Percentiles rank a stretch among this genome's conserved stretches.
Evolutionary conservation across 257 asterid species (phyloP).

Genomic region (Petrea volubilis): DNA sequence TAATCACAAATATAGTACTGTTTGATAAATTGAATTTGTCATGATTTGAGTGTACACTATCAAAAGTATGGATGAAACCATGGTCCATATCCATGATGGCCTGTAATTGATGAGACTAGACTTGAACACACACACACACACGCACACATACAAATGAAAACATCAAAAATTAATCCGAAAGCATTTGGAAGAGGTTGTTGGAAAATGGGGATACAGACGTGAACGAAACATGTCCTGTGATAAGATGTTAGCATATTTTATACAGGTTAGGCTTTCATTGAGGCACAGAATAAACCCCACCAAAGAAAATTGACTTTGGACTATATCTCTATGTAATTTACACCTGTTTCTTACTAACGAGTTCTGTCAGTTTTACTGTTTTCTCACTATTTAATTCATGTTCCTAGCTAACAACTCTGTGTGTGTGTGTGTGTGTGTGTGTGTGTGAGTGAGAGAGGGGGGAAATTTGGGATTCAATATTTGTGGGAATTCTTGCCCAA

Average conservation of each 20-base stretch:
- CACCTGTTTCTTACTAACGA: conserved; percentile 33
- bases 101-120: conserved; percentile 35
- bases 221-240: conserved; percentile 23
- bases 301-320: background rate
- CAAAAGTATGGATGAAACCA: background rate
- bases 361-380: conserved; percentile 38
- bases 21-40: too few relatives aligned
- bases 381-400: conserved; percentile 10
- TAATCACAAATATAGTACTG: too few relatives aligned
- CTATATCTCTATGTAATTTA: too few relatives aligned
- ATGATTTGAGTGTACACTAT: too few relatives aligned
- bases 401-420: background rate
- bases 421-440: background rate
- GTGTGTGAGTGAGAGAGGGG: background rate
- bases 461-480: background rate
- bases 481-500: conserved; percentile 5
- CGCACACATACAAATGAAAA: too few relatives aligned
- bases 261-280: background rate
- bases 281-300: conserved; percentile 3
- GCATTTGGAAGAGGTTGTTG: conserved; percentile 26
- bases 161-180: too few relatives aligned
- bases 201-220: conserved; percentile 20
- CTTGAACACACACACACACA: conserved; percentile 3
- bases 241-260: conserved; percentile 19
- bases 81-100: background rate